A percentile compares a stretch with the other conserved stretches of the same genome.
These are phyloP conservation scores for Aspergillus affinis DNA, from an alignment of 495 filamentous ascomycete genomes.

Conservation along the genomic window DNA sequence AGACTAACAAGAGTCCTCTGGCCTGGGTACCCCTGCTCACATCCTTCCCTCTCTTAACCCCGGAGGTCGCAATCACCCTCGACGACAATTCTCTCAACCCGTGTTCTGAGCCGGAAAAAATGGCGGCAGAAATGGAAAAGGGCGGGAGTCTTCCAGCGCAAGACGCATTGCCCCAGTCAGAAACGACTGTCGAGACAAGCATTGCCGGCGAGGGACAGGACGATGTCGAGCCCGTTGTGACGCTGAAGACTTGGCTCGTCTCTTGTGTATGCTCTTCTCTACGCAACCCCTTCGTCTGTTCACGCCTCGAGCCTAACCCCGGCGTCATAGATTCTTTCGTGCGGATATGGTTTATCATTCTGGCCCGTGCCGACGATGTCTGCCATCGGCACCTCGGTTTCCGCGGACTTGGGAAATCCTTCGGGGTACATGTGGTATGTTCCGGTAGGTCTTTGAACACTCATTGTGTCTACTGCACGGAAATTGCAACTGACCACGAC, in stretches of 20 bases:
- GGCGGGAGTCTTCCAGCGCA: neutral
- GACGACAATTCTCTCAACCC: neutral
- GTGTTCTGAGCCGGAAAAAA: neutral
- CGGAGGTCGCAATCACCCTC: neutral
- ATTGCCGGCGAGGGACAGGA: neutral
- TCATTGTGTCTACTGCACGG: neutral
- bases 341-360: constrained; percentile 30
- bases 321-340: constrained; percentile 23
- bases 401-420: constrained; percentile 24
- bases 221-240: constrained; percentile 18
- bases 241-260: constrained; percentile 29
- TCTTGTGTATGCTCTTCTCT: constrained; percentile 14
- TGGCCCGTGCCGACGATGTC: constrained; percentile 23
- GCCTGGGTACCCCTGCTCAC: neutral
- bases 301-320: neutral
- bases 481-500: neutral
- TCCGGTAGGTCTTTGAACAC: constrained; percentile 11
- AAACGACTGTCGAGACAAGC: neutral
- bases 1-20: neutral
- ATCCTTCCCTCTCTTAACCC: neutral
- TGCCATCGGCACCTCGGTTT: constrained; percentile 21
- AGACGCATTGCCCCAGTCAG: neutral
- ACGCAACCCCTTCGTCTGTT: neutral
- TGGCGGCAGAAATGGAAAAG: neutral
- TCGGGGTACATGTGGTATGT: constrained; percentile 27